Evolutionary conservation across 352 stramenopile species (phyloP).

Genomic region (Ophiocytium majus): DNA sequence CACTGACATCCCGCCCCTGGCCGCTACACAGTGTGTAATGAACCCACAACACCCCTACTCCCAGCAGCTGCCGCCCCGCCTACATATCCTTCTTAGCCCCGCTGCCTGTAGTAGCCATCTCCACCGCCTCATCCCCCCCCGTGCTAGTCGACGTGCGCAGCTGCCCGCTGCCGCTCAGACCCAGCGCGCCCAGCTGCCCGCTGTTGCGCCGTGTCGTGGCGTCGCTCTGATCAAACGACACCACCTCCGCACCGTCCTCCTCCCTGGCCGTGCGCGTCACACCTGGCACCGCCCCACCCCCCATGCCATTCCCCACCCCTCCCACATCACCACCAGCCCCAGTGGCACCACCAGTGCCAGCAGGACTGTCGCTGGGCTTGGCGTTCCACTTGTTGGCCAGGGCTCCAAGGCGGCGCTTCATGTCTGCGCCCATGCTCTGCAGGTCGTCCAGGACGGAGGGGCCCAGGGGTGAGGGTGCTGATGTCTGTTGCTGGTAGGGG

Average conservation of each 20-base stretch:
- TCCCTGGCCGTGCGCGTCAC: neutral
- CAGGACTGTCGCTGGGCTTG: neutral
- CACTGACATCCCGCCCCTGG: neutral
- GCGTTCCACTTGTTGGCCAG: neutral
- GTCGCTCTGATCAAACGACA: neutral
- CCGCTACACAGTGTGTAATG: neutral
- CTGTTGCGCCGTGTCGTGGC: neutral
- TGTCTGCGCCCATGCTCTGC: slow-evolving; percentile 9
- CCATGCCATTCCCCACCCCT: neutral
- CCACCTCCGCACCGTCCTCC: neutral
- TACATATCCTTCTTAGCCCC: neutral
- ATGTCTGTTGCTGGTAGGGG: no score
- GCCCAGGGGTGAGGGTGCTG: no score
- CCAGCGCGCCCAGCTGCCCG: neutral
- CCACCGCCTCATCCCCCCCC: neutral
- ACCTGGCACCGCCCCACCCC: neutral
- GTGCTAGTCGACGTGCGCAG: neutral
- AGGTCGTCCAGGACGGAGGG: neutral
- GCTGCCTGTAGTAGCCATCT: neutral
- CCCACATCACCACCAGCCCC: neutral
- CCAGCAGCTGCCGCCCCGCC: no score
- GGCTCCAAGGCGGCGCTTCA: neutral
- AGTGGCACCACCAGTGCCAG: neutral
- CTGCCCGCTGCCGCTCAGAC: no score
- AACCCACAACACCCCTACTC: neutral